A percentile compares a stretch with the other conserved stretches of the same genome.
These are phyloP conservation scores for Candida sanyiensis DNA, from an alignment of 805 yeast species.

Conservation along the genomic window DNA sequence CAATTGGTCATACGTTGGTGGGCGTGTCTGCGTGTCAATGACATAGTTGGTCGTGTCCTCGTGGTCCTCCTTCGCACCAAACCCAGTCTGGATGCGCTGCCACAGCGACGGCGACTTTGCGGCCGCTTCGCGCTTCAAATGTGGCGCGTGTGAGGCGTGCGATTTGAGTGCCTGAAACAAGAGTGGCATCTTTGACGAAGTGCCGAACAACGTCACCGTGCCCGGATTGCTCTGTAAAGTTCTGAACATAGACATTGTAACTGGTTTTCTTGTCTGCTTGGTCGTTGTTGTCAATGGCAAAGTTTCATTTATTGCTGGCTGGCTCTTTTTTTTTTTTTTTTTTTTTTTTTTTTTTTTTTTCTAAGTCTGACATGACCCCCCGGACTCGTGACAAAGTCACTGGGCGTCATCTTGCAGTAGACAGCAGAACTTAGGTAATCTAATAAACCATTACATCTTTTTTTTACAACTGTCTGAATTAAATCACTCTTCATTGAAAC, in stretches of 20 bases:
- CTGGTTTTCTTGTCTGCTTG: no score
- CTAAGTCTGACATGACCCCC: no score
- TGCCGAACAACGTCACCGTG: conserved; percentile 38
- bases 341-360: no score
- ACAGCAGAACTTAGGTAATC: no score
- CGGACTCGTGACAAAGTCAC: no score
- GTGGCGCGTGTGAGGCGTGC: not conserved
- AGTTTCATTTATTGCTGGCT: no score
- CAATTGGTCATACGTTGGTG: conserved; percentile 26
- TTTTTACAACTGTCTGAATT: no score
- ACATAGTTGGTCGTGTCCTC: conserved; percentile 2
- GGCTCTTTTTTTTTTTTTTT: no score
- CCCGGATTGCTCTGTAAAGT: conserved; percentile 42
- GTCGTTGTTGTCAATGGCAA: no score
- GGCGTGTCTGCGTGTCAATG: conserved; percentile 1
- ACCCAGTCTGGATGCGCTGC: conserved; percentile 17
- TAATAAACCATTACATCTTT: no score
- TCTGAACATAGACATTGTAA: conserved; percentile 45
- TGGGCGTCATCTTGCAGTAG: no score
- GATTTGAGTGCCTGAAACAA: conserved; percentile 8
- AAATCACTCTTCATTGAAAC: no score
- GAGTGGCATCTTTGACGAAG: conserved; percentile 15
- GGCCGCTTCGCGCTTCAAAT: not conserved
- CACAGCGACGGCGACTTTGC: conserved; percentile 12
- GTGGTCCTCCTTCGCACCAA: conserved; percentile 12